Conservation (phyloP, 148 eudicot species). For the Rhododendron ovatum region DNA sequence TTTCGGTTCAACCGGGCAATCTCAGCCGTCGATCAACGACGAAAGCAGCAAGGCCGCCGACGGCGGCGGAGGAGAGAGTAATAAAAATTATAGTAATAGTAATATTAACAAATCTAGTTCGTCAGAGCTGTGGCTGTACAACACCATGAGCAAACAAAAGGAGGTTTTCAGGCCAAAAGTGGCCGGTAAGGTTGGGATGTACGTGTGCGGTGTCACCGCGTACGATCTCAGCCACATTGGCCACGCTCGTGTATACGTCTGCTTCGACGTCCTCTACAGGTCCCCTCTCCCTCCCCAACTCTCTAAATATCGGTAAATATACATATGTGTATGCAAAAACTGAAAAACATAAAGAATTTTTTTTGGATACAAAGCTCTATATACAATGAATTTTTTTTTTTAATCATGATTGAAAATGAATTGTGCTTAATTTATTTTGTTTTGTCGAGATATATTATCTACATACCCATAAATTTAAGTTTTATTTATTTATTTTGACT, state of each 20-base stretch:
- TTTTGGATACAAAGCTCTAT: no score
- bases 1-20: background rate
- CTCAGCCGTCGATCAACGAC: background rate
- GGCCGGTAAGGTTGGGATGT: conserved; percentile 84
- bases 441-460: no score
- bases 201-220: conserved; percentile 92
- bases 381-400: no score
- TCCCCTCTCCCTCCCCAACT: conserved; percentile 7
- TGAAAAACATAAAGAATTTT: no score
- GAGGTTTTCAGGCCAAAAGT: conserved; percentile 65
- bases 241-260: conserved; percentile 86
- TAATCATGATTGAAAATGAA: no score
- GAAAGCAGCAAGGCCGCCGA: background rate
- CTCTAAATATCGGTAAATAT: background rate
- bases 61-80: background rate
- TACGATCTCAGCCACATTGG: conserved; percentile 98
- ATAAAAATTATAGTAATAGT: background rate
- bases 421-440: no score
- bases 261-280: conserved; percentile 85
- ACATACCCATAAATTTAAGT: no score
- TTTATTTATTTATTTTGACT: no score
- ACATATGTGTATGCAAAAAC: no score
- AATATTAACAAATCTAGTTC: background rate
- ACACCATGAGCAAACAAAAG: conserved; percentile 69
- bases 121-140: conserved; percentile 52